Evolutionary conservation across 306 rosid species (phyloP).

Genomic region (Cucumis sativus): Cucumber_9930_V3 NC_026656.2:6317001-6317500

Average conservation of each 20-base stretch:
- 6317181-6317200: constrained; percentile 21
- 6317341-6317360: constrained; percentile 43
- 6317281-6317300: constrained; percentile 41
- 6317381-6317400: constrained; percentile 9
- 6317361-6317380: constrained; percentile 41
- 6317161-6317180: constrained; percentile 56
- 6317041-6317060: constrained; percentile 15
- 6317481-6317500: not conserved
- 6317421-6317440: not conserved
- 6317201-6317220: not conserved
- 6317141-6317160: constrained; percentile 40
- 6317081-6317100: constrained; percentile 39
- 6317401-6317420: not conserved
- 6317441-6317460: not conserved
- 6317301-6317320: constrained; percentile 32
- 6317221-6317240: not conserved
- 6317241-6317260: not conserved
- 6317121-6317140: constrained; percentile 64
- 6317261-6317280: constrained; percentile 19
- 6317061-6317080: constrained; percentile 38
- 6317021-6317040: constrained; percentile 18
- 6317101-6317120: constrained; percentile 29
- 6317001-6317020: constrained; percentile 17
- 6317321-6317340: constrained; percentile 34
- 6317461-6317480: not conserved